Percentiles rank a stretch among this genome's conserved stretches.
These are phyloP conservation scores for Orychophragmus violaceus DNA, from an alignment of 345 rosid species.

Conservation along the genomic window DNA sequence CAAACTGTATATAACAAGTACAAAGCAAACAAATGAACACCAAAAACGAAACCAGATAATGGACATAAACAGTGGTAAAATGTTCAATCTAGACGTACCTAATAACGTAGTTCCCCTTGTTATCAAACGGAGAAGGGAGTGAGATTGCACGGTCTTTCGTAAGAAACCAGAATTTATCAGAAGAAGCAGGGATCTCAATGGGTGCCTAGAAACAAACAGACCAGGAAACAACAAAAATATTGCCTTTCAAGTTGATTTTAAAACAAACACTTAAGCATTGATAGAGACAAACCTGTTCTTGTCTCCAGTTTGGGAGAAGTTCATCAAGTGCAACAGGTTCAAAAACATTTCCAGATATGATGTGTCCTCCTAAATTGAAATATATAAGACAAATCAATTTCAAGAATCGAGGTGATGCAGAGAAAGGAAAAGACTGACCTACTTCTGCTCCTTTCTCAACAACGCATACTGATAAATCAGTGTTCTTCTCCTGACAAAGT, in stretches of 20 bases:
- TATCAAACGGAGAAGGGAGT: constrained; percentile 88
- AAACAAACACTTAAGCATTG: neutral
- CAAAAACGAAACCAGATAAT: neutral
- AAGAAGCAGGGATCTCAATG: constrained; percentile 63
- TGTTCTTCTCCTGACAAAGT: constrained; percentile 58
- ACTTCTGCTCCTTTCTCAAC: constrained; percentile 97
- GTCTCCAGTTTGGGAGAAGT: constrained; percentile 87
- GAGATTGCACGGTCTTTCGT: constrained; percentile 66
- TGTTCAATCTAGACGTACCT: constrained; percentile 38
- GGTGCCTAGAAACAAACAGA: constrained; percentile 57
- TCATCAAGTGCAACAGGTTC: constrained; percentile 87
- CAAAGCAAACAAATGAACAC: too few relatives aligned
- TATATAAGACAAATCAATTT: neutral
- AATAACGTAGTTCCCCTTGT: constrained; percentile 83
- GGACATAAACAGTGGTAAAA: neutral
- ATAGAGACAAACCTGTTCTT: constrained; percentile 56
- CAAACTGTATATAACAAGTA: constrained; percentile 45
- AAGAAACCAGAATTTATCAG: constrained; percentile 85
- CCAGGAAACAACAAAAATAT: neutral
- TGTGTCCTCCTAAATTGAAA: constrained; percentile 60
- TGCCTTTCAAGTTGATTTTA: neutral
- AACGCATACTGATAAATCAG: constrained; percentile 83
- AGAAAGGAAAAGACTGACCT: constrained; percentile 39
- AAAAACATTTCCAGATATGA: constrained; percentile 86
- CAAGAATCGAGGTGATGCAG: too few relatives aligned